Base-by-base conservation (phyloP, 768 basidiomycete species). In the Lentinula detonsa region DNA sequence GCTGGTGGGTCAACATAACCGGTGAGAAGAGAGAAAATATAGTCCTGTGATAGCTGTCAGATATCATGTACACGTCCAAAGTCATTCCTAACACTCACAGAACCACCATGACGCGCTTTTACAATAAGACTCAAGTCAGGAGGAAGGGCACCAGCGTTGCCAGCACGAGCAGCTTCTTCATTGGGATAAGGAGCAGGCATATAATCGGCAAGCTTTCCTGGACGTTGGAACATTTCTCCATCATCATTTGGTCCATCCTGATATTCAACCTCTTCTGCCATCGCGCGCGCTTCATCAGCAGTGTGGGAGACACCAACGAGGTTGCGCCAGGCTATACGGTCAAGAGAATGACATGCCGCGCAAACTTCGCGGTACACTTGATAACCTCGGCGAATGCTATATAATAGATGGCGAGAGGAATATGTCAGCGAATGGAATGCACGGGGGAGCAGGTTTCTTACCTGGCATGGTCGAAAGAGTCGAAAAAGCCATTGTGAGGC, bases 301-400 rank as follows among this genome's bases (percentile, higher is more conserved):
- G 90, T 93, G 78, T 99, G 97, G 33, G 95, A 97, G 59, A 98
- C 94, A 70, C 95, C 97, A 65, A 99, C 97, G 61, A 99, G 81
- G 79, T 98, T 99, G 72, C 97, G 93, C 97, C 97, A 99, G 61
- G 97, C 97, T 71, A 99, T 95, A 68, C 97, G 94, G 79, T 99
- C 93, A 60, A 99, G 87, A 37, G 97, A 99, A 75, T 99, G 97
- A 76, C 97, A 99, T 10, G 97, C 94, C 15, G 97, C 93, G 72
- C 97, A 99, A 60, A 99, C 97, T 77, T 99, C 96, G 65, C 95
- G 93, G 82, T 99, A 99, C 60, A 99, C 97, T 74, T 91, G 87
- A 80, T 92, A 95, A 43, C 94, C 95, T 71, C 96, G 84, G 68
- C 95, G 94, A 70, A 98, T 95, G 75, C 95, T 96, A 56, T 21